Conservation (phyloP, 345 rosid species). For the Corymbia maculata region DNA sequence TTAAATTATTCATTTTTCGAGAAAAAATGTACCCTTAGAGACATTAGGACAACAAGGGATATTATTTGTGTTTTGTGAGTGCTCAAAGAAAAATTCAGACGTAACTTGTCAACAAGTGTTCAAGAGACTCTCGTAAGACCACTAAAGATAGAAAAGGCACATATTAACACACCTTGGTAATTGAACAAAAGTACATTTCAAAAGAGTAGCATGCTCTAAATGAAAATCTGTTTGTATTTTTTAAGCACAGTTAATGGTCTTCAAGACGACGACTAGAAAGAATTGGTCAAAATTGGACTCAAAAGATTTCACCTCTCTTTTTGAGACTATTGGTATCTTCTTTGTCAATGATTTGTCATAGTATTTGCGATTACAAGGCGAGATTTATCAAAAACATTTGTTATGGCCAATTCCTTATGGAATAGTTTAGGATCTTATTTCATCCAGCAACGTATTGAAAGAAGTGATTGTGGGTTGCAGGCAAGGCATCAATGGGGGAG, state of each 20-base stretch:
- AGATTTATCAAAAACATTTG: not conserved
- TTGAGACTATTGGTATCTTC: not conserved
- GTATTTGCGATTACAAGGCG: not conserved
- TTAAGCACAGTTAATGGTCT: not conserved
- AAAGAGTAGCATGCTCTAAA: not conserved
- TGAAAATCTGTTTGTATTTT: not conserved
- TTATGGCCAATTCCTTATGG: not conserved
- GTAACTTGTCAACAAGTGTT: not conserved
- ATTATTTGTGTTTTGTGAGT: not conserved
- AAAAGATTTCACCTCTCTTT: not conserved
- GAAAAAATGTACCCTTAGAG: not conserved
- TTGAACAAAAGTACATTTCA: not conserved
- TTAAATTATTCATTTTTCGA: not conserved
- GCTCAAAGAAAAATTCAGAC: not conserved
- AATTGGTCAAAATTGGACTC: not conserved
- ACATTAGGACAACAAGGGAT: not conserved
- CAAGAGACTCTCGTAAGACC: not conserved
- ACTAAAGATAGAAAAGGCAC: not conserved
- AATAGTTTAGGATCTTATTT: not conserved
- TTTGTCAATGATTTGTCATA: not conserved
- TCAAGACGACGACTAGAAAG: not conserved
- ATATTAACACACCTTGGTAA: not conserved
- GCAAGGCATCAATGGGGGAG: slow-evolving; percentile 94
- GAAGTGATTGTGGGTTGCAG: slow-evolving; percentile 18
- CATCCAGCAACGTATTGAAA: not conserved